Base-by-base conservation (phyloP, 2,329 filamentous ascomycete species). In the Beauveria rudraprayagi region DNA sequence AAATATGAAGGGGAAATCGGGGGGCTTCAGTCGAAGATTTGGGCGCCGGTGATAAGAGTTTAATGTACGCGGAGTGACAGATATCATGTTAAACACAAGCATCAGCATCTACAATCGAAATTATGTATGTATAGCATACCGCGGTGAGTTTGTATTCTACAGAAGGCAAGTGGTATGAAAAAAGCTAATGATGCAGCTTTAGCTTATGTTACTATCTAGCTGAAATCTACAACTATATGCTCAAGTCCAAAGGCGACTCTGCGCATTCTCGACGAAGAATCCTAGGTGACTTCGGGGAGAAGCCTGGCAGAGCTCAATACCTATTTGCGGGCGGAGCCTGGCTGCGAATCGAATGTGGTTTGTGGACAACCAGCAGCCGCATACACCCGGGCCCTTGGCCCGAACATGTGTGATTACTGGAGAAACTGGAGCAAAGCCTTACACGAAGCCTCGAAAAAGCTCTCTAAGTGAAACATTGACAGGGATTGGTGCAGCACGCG, bases 1-100 rank as follows among this genome's bases (percentile, higher is more conserved):
- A 3, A 85, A 84, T n/a, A 34, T 24, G 16, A 88, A 87, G 71
- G 85, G 84, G 1, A 83, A 83, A 4, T 77, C 82, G 22, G 57
- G 56, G 30, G 56, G 56, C 68, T 88, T 87, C 69, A 77, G 83
- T 61, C 76, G 84, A 63, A 77, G 78, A 67, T 67, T 56, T 47
- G 54, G 54, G 17, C 41, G 54, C 3, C 46, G 46, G 28, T 53
- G 56, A 53, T 44, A 5, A 19, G 14, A 16, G 10, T 11, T 34
- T 34, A 11, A 34, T 34, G 30, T 34, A 34, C 4, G 19, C 28
- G 26, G 19, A 17, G 16, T 3, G 41, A 17, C 17, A 22, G 3
- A 47, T 17, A 56, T 14, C 41, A 56, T 47, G 24, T 30, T 34
- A 5, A 16, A 43, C 37, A 8, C 30, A n/a, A 14, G 19, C 34